Base-by-base conservation (phyloP, 257 asterid species). In the Plantago major region DNA sequence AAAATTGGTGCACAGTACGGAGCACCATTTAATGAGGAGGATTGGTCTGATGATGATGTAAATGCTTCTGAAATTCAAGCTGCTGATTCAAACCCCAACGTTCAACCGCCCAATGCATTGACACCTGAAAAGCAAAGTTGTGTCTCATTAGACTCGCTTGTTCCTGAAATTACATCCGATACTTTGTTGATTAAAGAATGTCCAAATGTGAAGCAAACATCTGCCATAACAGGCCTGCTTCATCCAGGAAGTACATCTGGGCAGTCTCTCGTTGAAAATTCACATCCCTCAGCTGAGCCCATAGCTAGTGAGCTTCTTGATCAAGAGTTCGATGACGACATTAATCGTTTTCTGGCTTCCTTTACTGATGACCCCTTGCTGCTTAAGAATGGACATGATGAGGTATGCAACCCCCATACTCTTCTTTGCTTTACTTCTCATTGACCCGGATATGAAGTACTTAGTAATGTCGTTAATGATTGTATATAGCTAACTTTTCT, bases 1-100 rank as follows among this genome's bases (percentile, higher is more conserved):
- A 82, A 77, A 70, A 82, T 79, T 74, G 95, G 98, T 62, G 95
- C 98, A 5, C 97, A 83, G 42, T 92, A 92, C 69, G 98, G 98
- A 11, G 95, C 95, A 54, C 98, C 95, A 5, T 92, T 89, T 65
- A 65, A 72, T 5, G 97, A 86, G 80, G 95, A 78, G 42, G 98
- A 92, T 10, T 92, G 98, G 98, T 66, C 74, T 49, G 82, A 79
- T 52, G 86, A 76, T 42, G 79, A 74, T 17, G 72, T 55, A 16
- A 71, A 59, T 19, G 68, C 38, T 56, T 52, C 63, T 64, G 52
- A 58, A 55, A 74, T 40, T 46, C 55, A 52, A 47, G 51, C 64
- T 52, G 65, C 65, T 47, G 45, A 82, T 55, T 47, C 71, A 13
- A 61, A 70, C 8, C 55, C 73, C 43, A 60, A 47, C 71, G 76